Evolutionary conservation across 169 alveolate genomes (phyloP).

Genomic region (Besnoitia besnoiti): DNA sequence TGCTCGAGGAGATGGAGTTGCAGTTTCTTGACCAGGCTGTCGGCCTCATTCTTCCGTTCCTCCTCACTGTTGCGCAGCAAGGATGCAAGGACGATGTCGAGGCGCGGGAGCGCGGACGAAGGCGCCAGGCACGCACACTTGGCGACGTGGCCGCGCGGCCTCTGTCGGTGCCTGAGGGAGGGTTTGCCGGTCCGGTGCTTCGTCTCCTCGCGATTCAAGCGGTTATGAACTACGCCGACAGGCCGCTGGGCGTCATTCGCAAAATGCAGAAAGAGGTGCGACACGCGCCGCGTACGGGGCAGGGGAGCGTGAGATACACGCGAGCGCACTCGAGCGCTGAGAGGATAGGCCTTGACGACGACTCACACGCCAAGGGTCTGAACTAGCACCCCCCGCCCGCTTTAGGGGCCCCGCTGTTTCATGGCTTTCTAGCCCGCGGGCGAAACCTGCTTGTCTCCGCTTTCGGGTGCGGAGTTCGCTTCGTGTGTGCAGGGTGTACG

Average conservation of each 20-base stretch:
- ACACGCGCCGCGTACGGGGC: too few relatives aligned
- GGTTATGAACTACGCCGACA: not conserved
- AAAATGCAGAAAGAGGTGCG: not conserved
- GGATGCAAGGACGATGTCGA: not conserved
- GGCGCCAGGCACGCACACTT: not conserved
- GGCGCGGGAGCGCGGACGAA: not conserved
- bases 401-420: too few relatives aligned
- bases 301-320: too few relatives aligned
- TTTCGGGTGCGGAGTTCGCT: too few relatives aligned
- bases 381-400: too few relatives aligned
- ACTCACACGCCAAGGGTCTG: too few relatives aligned
- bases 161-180: not conserved
- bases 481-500: too few relatives aligned
- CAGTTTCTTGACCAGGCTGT: not conserved
- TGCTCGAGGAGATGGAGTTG: conserved; percentile 3
- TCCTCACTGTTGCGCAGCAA: not conserved
- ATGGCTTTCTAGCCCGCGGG: too few relatives aligned
- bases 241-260: not conserved
- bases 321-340: too few relatives aligned
- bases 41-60: not conserved
- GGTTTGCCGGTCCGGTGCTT: not conserved
- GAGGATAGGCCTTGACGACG: too few relatives aligned
- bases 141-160: not conserved
- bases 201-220: conserved; percentile 16
- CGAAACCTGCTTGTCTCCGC: too few relatives aligned